phyloP scores from a whole-genome alignment of 2,329 filamentous ascomycete genomes.

The Diplodia intermedia region DNA sequence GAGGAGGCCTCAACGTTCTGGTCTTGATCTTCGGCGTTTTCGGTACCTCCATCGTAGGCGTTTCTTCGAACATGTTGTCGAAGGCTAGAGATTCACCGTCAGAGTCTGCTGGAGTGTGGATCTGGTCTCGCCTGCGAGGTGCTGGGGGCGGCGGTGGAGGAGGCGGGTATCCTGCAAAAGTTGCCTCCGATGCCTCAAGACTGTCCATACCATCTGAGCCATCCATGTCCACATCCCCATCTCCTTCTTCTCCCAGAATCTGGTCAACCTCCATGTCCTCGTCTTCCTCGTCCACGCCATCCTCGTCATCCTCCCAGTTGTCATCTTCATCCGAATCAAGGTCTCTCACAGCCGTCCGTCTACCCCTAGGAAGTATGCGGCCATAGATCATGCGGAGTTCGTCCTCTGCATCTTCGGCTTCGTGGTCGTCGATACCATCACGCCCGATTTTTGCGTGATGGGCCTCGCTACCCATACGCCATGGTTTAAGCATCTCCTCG shows the following conservation, averaged over 20 bases:
- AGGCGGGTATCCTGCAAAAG: conserved; percentile 75
- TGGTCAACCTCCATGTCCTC: conserved; percentile 56
- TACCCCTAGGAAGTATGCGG: conserved; percentile 41
- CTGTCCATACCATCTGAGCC: conserved; percentile 64
- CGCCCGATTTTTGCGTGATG: conserved; percentile 79
- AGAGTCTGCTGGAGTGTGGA: conserved; percentile 73
- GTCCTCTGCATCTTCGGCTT: conserved; percentile 63
- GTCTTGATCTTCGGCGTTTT: conserved; percentile 72
- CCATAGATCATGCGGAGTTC: conserved; percentile 47
- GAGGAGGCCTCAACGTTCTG: conserved; percentile 59
- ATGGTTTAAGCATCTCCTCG: conserved; percentile 87
- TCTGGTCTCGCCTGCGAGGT: conserved; percentile 62
- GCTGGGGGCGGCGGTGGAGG: conserved; percentile 59
- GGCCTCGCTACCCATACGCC: conserved; percentile 84
- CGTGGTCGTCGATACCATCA: conserved; percentile 82
- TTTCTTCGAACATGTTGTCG: conserved; percentile 32
- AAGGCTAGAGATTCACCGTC: conserved; percentile 68
- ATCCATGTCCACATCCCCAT: conserved; percentile 60
- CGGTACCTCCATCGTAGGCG: conserved; percentile 74
- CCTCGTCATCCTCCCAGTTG: conserved; percentile 55
- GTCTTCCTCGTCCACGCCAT: conserved; percentile 54
- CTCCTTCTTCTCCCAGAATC: conserved; percentile 55
- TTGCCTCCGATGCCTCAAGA: conserved; percentile 77
- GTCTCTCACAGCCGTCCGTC: conserved; percentile 38
- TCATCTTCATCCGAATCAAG: conserved; percentile 55